Base-by-base conservation (phyloP, 1,284 basidiomycete species). In the Moniliophthora roreri region DNA sequence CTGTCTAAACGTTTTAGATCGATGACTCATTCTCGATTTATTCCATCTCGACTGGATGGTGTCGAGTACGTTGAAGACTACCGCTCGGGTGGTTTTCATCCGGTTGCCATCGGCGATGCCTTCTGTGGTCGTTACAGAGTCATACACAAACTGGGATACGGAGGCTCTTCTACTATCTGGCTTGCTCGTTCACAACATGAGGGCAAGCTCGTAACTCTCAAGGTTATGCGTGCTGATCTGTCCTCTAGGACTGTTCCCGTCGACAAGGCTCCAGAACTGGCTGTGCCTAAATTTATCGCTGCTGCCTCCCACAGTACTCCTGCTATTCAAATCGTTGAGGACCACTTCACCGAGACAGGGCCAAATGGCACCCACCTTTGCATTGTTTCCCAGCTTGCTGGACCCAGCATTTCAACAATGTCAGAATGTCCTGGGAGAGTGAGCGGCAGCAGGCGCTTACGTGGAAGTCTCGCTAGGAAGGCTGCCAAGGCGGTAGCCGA, bases 81-180 rank as follows among this genome's bases (percentile, higher is more conserved):
- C 54, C 53, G 52, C 39, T 66, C 61, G 16, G 70, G 71, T n/a
- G 72, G 72, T 1, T 70, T 61, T 44, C 71, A 71, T 51, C 72
- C 71, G 11, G 59, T 74, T 8, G 53, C 57, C 21, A 63, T 75
- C 35, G 71, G 70, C 20, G 69, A 75, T 52, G 51, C 51, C 41
- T 66, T 72, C 58, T 21, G 63, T 24, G 63, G 67, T 2, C 67
- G 72, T 36, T 32, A 32, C 11, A 65, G 52, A 44, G 54, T 75
- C 18, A 32, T 75, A 23, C 69, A 74, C 55, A 74, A 74, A 61
- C 66, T 75, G 0, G 72, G 73, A 16, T 71, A 59, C 51, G 73
- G 73, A 13, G 68, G 69, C 11, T 70, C 66, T 7, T 72, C 73
- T 32, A 74, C 72, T 26, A 60, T 75, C 20, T 74, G 73, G 73